Conservation (phyloP, 495 filamentous ascomycete genomes). For the Neurospora cerealis region DNA sequence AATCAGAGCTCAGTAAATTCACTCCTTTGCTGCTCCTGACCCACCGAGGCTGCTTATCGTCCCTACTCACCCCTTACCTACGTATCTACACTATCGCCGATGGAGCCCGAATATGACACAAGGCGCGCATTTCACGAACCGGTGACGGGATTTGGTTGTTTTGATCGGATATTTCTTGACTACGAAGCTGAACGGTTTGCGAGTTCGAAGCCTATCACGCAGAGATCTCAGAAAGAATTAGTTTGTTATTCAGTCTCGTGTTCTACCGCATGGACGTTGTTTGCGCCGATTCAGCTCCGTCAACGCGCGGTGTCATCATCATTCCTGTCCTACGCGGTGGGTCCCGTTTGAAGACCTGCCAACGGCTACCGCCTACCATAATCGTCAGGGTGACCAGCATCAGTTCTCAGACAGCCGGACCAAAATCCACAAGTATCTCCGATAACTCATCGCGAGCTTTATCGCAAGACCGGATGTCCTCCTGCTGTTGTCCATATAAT, state of each 20-base stretch:
- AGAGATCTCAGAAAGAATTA: background rate
- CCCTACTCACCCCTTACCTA: background rate
- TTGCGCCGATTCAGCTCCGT: background rate
- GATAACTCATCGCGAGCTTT: background rate
- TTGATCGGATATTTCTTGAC: background rate
- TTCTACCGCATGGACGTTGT: background rate
- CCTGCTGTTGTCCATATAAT: background rate
- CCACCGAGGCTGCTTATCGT: background rate
- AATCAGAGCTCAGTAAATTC: background rate
- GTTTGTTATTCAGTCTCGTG: background rate
- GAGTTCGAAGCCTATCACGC: background rate
- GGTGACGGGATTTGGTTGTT: background rate
- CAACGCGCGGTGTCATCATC: background rate
- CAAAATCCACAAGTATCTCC: background rate
- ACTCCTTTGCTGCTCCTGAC: background rate
- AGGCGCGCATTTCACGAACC: background rate
- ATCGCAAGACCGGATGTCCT: background rate
- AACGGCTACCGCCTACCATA: background rate
- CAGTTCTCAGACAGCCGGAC: background rate
- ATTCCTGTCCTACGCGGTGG: background rate
- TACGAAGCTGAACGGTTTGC: background rate
- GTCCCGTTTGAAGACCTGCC: background rate
- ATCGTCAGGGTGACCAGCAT: background rate
- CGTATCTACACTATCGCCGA: background rate
- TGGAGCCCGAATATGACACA: background rate